Evolutionary conservation across 257 asterid species (phyloP).

Genomic region (Rehmannia glutinosa): DNA sequence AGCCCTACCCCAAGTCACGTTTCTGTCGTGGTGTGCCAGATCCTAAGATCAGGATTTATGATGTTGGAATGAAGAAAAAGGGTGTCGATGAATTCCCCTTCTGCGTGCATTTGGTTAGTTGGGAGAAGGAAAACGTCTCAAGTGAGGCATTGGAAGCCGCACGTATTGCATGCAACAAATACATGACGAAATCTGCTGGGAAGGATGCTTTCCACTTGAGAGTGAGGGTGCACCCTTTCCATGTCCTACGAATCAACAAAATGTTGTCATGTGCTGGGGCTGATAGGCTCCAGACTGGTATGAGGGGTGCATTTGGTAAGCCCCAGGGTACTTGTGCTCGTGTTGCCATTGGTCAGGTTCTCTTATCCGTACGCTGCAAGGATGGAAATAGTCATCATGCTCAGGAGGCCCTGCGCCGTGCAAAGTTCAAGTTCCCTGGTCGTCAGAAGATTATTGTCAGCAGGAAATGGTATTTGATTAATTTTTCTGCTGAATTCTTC

Average conservation of each 20-base stretch:
- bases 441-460: slow-evolving; percentile 40
- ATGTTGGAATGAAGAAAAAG: slow-evolving; percentile 38
- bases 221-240: slow-evolving; percentile 41
- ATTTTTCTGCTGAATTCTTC: background rate
- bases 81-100: slow-evolving; percentile 41
- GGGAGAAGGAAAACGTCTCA: slow-evolving; percentile 39
- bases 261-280: slow-evolving; percentile 44
- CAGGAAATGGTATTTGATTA: slow-evolving; percentile 34
- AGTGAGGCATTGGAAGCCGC: slow-evolving; percentile 41
- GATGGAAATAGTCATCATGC: slow-evolving; percentile 30
- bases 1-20: slow-evolving; percentile 34
- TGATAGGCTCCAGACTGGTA: slow-evolving; percentile 45
- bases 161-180: slow-evolving; percentile 40
- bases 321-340: slow-evolving; percentile 38
- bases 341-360: slow-evolving; percentile 37
- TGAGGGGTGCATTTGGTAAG: slow-evolving; percentile 40
- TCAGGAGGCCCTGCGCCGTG: slow-evolving; percentile 39
- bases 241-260: slow-evolving; percentile 37
- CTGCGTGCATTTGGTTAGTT: slow-evolving; percentile 41
- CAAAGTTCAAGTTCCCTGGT: slow-evolving; percentile 37
- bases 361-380: slow-evolving; percentile 36
- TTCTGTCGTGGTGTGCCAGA: slow-evolving; percentile 39
- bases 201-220: slow-evolving; percentile 45
- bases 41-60: slow-evolving; percentile 40
- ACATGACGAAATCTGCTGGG: slow-evolving; percentile 37